Percentiles rank a stretch among this genome's conserved stretches.
Evolutionary conservation across 176 grass and related monocot genomes (phyloP).

Genomic region (Oryza punctata): DNA sequence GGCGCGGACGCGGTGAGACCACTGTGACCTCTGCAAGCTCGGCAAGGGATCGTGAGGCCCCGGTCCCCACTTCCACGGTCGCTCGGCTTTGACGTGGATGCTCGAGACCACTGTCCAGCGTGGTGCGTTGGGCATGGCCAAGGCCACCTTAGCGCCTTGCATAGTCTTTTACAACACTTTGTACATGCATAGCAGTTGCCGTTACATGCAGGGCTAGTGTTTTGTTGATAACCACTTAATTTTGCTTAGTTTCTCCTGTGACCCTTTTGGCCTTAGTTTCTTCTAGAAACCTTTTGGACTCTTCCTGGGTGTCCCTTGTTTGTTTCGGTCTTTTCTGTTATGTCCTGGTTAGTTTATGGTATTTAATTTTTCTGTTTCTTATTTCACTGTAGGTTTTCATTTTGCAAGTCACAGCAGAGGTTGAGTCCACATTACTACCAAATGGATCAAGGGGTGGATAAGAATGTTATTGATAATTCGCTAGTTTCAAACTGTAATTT

Average conservation of each 20-base stretch:
- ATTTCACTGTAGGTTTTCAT: slow-evolving; percentile 31
- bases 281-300: background rate
- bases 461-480: slow-evolving; percentile 10
- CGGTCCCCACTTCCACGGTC: too few species aligned
- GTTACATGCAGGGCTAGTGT: background rate
- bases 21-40: too few species aligned
- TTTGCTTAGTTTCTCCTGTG: background rate
- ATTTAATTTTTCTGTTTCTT: slow-evolving; percentile 2
- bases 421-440: background rate
- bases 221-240: background rate
- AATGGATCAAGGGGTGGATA: background rate
- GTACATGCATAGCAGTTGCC: background rate
- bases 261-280: too few species aligned
- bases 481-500: slow-evolving; percentile 17
- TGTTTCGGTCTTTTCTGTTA: background rate
- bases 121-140: too few species aligned
- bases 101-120: too few species aligned
- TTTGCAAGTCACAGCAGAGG: background rate
- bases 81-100: too few species aligned
- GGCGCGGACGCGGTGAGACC: too few species aligned
- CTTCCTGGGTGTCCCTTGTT: background rate
- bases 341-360: background rate
- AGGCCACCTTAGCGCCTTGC: background rate
- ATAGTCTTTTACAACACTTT: background rate
- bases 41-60: too few species aligned